Percentiles rank a stretch among this genome's conserved stretches.
Evolutionary conservation across 2,329 filamentous ascomycete genomes (phyloP).

Genomic region (Diaporthe sp.): DNA sequence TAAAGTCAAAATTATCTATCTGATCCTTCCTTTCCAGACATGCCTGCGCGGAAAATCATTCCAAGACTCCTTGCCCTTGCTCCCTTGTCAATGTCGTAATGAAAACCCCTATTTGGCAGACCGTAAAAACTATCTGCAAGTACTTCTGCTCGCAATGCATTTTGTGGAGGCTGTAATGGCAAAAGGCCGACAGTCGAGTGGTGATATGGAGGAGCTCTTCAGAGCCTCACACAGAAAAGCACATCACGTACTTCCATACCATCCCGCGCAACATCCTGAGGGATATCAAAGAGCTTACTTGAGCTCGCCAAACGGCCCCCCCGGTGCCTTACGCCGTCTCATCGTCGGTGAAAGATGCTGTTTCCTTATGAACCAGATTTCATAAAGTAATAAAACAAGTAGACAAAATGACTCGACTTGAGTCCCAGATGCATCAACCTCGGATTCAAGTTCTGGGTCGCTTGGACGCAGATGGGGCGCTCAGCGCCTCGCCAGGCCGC

Average conservation of each 20-base stretch:
- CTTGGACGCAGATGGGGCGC: slow-evolving; percentile 54
- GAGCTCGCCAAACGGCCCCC: not conserved
- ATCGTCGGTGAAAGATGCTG: slow-evolving; percentile 3
- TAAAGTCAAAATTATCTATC: slow-evolving; percentile 38
- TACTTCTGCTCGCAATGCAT: slow-evolving; percentile 39
- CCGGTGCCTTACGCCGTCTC: not conserved
- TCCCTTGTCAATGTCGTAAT: slow-evolving; percentile 34
- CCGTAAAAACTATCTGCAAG: slow-evolving; percentile 26
- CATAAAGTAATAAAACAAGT: slow-evolving; percentile 10
- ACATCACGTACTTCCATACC: slow-evolving; percentile 22
- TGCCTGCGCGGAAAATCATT: slow-evolving; percentile 38
- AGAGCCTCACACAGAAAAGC: slow-evolving; percentile 26
- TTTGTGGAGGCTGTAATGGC: slow-evolving; percentile 26
- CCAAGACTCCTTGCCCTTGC: slow-evolving; percentile 40
- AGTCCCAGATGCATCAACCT: slow-evolving; percentile 1
- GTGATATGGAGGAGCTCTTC: slow-evolving; percentile 24
- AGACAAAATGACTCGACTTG: slow-evolving; percentile 17
- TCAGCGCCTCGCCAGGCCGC: slow-evolving; percentile 56
- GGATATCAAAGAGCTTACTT: not conserved
- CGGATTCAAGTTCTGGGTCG: slow-evolving; percentile 49
- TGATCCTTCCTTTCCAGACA: slow-evolving; percentile 40
- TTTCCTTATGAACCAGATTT: slow-evolving; percentile 22
- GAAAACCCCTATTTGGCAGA: slow-evolving; percentile 35
- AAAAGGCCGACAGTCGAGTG: slow-evolving; percentile 34
- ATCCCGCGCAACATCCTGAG: slow-evolving; percentile 11